A percentile compares a stretch with the other conserved stretches of the same genome.
Conservation (phyloP, 2,329 filamentous ascomycete species). For the Penicillium sp. region DNA sequence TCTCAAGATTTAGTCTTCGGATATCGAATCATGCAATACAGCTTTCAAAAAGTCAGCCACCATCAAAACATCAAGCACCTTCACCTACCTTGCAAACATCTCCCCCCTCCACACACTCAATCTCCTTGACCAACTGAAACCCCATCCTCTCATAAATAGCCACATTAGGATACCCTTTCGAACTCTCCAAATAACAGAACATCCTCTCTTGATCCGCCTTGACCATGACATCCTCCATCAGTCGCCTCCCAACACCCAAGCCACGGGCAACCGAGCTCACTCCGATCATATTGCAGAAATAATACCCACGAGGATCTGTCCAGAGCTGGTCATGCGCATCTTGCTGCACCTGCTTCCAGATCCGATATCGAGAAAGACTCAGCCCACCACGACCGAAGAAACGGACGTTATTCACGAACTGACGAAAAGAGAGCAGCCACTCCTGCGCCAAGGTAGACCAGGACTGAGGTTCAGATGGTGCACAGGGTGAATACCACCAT, state of each 20-base stretch:
- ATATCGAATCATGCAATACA: conserved; percentile 24
- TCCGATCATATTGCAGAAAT: conserved; percentile 70
- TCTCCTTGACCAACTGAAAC: conserved; percentile 58
- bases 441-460: conserved; percentile 59
- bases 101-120: conserved; percentile 60
- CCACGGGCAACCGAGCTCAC: conserved; percentile 61
- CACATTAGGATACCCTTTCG: conserved; percentile 61
- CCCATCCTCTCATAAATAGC: conserved; percentile 65
- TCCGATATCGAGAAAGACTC: conserved; percentile 61
- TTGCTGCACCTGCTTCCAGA: conserved; percentile 64
- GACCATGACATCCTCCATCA: conserved; percentile 59
- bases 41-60: conserved; percentile 8
- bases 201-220: conserved; percentile 59
- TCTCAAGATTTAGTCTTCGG: conserved; percentile 12
- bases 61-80: conserved; percentile 1
- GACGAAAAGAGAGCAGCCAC: conserved; percentile 61
- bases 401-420: conserved; percentile 61
- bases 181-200: conserved; percentile 66
- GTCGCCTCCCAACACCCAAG: conserved; percentile 57
- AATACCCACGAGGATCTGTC: conserved; percentile 62
- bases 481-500: conserved; percentile 63
- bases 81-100: conserved; percentile 47
- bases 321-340: conserved; percentile 58
- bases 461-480: conserved; percentile 44
- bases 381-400: conserved; percentile 62